Evolutionary conservation across 768 basidiomycete genomes (phyloP).

Genomic region (Rhizopogon salebrosus): DNA sequence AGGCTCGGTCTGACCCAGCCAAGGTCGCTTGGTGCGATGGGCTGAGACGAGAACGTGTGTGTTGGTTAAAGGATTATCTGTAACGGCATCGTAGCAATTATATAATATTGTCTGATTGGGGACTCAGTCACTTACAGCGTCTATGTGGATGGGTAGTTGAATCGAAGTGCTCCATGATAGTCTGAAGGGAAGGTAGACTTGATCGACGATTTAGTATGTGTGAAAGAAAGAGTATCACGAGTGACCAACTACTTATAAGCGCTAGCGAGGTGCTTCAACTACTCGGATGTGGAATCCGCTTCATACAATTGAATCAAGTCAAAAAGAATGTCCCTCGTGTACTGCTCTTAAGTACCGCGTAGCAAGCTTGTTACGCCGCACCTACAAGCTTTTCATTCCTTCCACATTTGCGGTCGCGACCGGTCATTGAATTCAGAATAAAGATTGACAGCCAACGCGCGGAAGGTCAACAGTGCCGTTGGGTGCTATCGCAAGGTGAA

Average conservation of each 20-base stretch:
- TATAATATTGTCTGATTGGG: not conserved
- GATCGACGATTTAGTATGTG: not conserved
- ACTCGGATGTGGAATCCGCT: no score
- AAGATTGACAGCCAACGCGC: not conserved
- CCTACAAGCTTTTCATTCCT: no score
- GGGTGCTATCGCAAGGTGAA: not conserved
- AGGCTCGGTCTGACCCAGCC: conserved; percentile 82
- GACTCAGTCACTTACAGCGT: conserved; percentile 59
- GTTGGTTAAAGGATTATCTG: conserved; percentile 78
- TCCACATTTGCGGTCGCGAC: not conserved
- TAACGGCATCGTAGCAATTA: conserved; percentile 3
- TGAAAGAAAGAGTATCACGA: not conserved
- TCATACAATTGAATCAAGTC: no score
- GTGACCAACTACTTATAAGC: no score
- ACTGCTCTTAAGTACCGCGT: no score
- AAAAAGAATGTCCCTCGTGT: no score
- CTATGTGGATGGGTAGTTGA: conserved; percentile 64
- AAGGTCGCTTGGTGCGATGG: conserved; percentile 86
- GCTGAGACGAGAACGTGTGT: conserved; percentile 83
- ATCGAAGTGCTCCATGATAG: conserved; percentile 41
- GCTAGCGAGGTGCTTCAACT: no score
- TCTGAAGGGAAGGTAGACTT: not conserved
- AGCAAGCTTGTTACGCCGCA: no score
- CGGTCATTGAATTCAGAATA: not conserved
- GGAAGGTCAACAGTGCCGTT: not conserved